phyloP scores from a whole-genome alignment of 192 early-diverging fungal genomes.

The Umbelopsis sp. region DNA sequence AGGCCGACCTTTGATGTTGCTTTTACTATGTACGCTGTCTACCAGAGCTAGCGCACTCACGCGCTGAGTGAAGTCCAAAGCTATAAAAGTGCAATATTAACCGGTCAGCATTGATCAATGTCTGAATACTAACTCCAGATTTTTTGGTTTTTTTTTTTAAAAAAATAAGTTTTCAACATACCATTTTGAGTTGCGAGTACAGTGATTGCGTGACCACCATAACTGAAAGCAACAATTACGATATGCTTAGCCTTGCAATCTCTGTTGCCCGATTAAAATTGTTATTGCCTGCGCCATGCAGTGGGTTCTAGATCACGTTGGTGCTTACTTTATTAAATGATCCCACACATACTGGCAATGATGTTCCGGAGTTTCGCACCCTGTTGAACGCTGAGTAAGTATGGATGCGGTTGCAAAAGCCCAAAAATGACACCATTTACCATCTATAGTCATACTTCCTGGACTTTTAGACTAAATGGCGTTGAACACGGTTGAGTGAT shows the following conservation, averaged over 20 bases:
- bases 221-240: slow-evolving; percentile 9
- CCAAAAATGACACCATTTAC: neutral
- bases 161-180: neutral
- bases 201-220: slow-evolving; percentile 12
- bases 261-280: neutral
- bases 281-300: neutral
- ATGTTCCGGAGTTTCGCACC: slow-evolving; percentile 25
- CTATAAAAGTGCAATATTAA: neutral
- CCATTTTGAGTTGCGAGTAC: slow-evolving; percentile 16
- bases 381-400: neutral
- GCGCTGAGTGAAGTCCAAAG: slow-evolving; percentile 13
- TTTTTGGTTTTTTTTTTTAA: neutral
- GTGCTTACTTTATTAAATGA: slow-evolving; percentile 30
- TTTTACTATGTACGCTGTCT: slow-evolving; percentile 21
- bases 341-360: slow-evolving; percentile 39
- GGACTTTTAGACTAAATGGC: neutral
- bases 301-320: neutral
- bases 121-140: neutral
- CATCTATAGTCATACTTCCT: neutral
- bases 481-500: neutral
- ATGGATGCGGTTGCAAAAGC: no score
- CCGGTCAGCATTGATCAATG: neutral
- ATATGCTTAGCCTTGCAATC: slow-evolving; percentile 12
- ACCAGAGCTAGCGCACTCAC: slow-evolving; percentile 16
- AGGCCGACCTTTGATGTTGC: slow-evolving; percentile 10